Evolutionary conservation across 2,329 filamentous ascomycete species (phyloP).

Genomic region (Aureobasidium sp.): DNA sequence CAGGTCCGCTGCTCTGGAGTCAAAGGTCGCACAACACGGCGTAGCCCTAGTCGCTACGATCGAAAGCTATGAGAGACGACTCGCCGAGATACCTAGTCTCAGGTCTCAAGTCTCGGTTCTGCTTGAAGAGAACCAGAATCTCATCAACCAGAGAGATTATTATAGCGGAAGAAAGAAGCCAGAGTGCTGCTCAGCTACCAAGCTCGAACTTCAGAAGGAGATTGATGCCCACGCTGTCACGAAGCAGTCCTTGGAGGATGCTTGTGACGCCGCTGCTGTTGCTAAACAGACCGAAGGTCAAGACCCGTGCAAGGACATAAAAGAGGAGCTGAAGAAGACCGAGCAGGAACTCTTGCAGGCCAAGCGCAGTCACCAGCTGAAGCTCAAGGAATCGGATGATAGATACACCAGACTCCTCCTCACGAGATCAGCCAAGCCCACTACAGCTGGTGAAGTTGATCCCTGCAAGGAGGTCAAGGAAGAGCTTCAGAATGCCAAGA

Average conservation of each 20-base stretch:
- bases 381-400: background rate
- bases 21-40: background rate
- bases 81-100: background rate
- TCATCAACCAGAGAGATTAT: background rate
- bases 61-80: background rate
- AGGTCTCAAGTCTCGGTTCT: background rate
- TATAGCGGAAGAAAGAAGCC: background rate
- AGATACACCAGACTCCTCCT: background rate
- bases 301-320: background rate
- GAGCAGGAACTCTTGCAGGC: background rate
- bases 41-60: background rate
- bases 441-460: background rate
- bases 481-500: background rate
- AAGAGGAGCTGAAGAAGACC: background rate
- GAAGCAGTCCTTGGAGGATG: background rate
- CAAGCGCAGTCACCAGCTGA: background rate
- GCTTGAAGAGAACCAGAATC: background rate
- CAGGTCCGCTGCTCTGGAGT: too few relatives aligned
- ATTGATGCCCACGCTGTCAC: background rate
- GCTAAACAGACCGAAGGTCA: background rate
- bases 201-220: background rate
- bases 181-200: background rate
- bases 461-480: background rate
- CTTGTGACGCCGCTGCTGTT: background rate
- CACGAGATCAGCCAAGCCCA: background rate